These are phyloP conservation scores for Graphilbum sp. DNA, from an alignment of 2,329 filamentous ascomycete species.

Conservation along the genomic window DNA sequence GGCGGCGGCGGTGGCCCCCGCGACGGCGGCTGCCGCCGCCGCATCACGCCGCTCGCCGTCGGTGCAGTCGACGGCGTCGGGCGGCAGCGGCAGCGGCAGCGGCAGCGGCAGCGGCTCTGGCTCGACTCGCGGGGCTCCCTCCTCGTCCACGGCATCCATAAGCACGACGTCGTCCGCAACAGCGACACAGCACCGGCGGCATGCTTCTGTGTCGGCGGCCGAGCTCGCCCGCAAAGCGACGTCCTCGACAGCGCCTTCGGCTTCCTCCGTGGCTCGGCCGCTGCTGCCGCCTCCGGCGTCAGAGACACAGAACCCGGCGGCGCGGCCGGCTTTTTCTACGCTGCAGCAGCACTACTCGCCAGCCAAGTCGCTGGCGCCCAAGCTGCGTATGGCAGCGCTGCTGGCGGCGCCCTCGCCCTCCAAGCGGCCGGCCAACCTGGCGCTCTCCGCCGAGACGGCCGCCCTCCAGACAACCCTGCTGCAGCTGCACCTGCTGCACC, in stretches of 20 bases:
- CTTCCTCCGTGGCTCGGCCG: no score
- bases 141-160: slow-evolving; percentile 2
- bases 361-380: slow-evolving; percentile 41
- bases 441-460: slow-evolving; percentile 38
- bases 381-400: slow-evolving; percentile 40
- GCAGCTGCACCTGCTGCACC: slow-evolving; percentile 48
- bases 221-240: no score
- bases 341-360: slow-evolving; percentile 54
- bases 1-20: no score
- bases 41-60: slow-evolving; percentile 22
- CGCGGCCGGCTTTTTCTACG: slow-evolving; percentile 41
- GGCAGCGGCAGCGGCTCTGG: slow-evolving; percentile 1
- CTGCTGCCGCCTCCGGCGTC: background rate
- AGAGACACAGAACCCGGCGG: slow-evolving; percentile 12
- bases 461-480: slow-evolving; percentile 48
- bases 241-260: no score
- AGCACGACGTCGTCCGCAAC: slow-evolving; percentile 2
- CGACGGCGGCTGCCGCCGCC: slow-evolving; percentile 13
- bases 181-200: background rate
- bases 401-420: slow-evolving; percentile 44
- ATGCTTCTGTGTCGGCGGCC: background rate
- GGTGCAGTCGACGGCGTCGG: slow-evolving; percentile 9
- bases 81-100: slow-evolving; percentile 10
- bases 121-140: no score
- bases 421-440: slow-evolving; percentile 43